Conservation (phyloP, 441 rosid genomes). For the Oxalis stricta region DNA sequence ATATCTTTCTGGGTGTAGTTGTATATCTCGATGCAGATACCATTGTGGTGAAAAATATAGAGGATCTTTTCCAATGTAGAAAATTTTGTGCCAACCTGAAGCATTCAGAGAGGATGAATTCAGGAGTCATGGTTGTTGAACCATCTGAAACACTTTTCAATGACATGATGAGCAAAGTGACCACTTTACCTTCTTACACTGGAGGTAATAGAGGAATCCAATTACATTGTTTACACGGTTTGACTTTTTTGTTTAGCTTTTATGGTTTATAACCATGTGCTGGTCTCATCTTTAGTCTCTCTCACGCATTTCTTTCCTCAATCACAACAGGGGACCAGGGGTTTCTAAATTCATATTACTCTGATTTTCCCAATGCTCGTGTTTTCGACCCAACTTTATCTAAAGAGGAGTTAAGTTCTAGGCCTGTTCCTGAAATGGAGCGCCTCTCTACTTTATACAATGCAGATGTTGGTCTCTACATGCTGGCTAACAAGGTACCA, state of each 20-base stretch:
- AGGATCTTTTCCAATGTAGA: constrained; percentile 61
- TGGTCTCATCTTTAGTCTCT: not conserved
- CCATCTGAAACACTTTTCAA: constrained; percentile 59
- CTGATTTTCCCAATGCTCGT: constrained; percentile 70
- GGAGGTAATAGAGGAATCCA: no score
- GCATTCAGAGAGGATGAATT: constrained; percentile 90
- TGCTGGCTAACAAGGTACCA: constrained; percentile 93
- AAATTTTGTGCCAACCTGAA: constrained; percentile 92
- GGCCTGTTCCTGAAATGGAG: constrained; percentile 71
- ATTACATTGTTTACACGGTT: no score
- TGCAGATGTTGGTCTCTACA: constrained; percentile 96
- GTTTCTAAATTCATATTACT: constrained; percentile 71
- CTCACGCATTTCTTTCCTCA: constrained; percentile 1
- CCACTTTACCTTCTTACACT: constrained; percentile 66
- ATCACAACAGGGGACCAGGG: constrained; percentile 64
- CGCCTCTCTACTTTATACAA: constrained; percentile 84
- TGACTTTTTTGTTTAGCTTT: not conserved
- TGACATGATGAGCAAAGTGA: constrained; percentile 82
- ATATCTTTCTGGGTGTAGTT: constrained; percentile 39
- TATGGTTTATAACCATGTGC: not conserved
- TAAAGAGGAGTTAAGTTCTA: constrained; percentile 35
- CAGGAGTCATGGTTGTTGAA: constrained; percentile 95
- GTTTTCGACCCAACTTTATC: constrained; percentile 65
- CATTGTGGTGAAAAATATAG: constrained; percentile 87
- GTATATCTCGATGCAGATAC: constrained; percentile 95